Conservation (phyloP, 495 filamentous ascomycete genomes). For the Hyaloscypha variabilis region DNA sequence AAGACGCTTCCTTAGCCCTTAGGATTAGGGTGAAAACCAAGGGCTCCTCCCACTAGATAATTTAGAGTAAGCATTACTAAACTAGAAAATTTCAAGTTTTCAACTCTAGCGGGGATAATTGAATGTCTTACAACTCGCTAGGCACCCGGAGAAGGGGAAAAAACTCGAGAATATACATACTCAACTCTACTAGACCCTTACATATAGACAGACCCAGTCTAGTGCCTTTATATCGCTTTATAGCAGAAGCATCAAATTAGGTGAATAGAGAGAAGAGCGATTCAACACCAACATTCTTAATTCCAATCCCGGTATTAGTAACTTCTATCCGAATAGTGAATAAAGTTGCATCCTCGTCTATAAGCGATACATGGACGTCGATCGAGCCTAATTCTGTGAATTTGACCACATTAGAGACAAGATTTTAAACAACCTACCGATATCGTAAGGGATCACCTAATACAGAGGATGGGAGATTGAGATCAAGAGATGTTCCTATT, state of each 20-base stretch:
- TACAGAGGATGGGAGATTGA: constrained; percentile 41
- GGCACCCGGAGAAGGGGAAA: no score
- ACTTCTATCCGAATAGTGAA: constrained; percentile 62
- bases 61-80: no score
- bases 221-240: constrained; percentile 79
- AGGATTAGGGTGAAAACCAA: constrained; percentile 58
- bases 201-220: constrained; percentile 81
- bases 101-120: no score
- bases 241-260: constrained; percentile 75
- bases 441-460: constrained; percentile 51
- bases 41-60: constrained; percentile 72
- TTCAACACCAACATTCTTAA: constrained; percentile 60
- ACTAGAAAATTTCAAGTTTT: no score
- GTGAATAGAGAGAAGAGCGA: constrained; percentile 81
- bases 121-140: no score
- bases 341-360: constrained; percentile 42
- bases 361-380: constrained; percentile 34
- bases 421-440: constrained; percentile 51
- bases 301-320: constrained; percentile 77
- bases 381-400: constrained; percentile 51
- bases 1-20: constrained; percentile 57
- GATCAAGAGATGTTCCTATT: constrained; percentile 41
- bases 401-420: constrained; percentile 51
- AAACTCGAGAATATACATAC: no score
- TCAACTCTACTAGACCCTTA: constrained; percentile 69